Evolutionary conservation across 2,329 filamentous ascomycete species (phyloP).

Genomic region (Apiospora hydei): DNA sequence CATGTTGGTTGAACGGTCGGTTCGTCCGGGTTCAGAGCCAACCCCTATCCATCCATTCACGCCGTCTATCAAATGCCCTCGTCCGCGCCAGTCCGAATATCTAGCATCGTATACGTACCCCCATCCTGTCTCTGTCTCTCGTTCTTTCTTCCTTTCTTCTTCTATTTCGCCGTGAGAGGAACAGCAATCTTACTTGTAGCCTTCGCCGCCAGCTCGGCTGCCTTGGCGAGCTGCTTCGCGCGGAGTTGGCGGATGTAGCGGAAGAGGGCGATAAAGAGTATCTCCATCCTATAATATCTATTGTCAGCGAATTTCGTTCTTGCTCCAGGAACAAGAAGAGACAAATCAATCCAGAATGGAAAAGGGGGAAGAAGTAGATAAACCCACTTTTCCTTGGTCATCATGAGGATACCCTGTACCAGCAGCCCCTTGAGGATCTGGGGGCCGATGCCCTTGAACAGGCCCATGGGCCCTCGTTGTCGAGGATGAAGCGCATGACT

Average conservation of each 20-base stretch:
- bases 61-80: background rate
- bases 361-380: background rate
- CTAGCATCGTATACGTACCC: background rate
- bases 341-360: background rate
- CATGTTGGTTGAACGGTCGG: background rate
- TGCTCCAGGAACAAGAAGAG: no score
- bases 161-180: conserved; percentile 49
- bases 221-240: conserved; percentile 72
- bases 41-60: background rate
- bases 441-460: conserved; percentile 97
- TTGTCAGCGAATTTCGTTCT: no score
- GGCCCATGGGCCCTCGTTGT: conserved; percentile 80
- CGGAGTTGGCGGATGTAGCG: conserved; percentile 78
- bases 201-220: conserved; percentile 69
- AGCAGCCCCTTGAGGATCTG: conserved; percentile 92
- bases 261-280: conserved; percentile 86
- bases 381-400: conserved; percentile 91
- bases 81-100: background rate
- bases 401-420: conserved; percentile 97
- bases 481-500: conserved; percentile 92
- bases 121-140: background rate
- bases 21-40: background rate
- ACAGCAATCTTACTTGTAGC: conserved; percentile 51
- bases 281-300: conserved; percentile 73
- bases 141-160: background rate